Base-by-base conservation (phyloP, 1,284 basidiomycete species). In the Trametes hirsuta region DNA sequence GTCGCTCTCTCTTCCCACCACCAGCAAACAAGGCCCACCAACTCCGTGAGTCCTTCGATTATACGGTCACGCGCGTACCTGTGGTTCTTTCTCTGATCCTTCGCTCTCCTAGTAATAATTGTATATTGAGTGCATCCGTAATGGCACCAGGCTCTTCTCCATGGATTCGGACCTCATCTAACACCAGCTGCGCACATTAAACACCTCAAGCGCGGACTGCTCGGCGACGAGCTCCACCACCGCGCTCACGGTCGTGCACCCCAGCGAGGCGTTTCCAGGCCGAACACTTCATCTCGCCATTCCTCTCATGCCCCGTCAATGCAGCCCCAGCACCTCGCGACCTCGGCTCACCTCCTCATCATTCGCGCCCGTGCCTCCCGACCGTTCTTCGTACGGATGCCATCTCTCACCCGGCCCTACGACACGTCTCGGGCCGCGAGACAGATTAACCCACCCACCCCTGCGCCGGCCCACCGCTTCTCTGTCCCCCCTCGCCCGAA, bases 391-490 rank as follows among this genome's bases (percentile, higher is more conserved):
- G 34, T 42, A 41, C 48, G 52, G 58, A 60, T 55, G n/a, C 53
- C 58, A 60, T 60, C 58, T 25, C 45, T 47, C 58, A 55, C 40
- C 37, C 14, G 37, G 35, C 37, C 18, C 49, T 41, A 58, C 48
- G 9, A 52, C 56, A 52, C 49, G 56, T 58, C 56, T 58, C 56
- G 56, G 22, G 21, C 25, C 56, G 45, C 56, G 18, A 34, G 44
- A 58, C 49, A 52, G 49, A 52, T 47, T 52, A 37, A 47, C 47
- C 40, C 22, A 35, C 12, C 8, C 35, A 25, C 24, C 39, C 39
- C 49, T 22, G 30, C 30, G 30, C 30, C 30, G 5, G 4, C 4
- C 53, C 46, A 30, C 30, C 12, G 36, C 56, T 52, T 57, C 55
- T 42, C 55, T 50, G 54, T 50, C 40, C 34, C 34, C 18, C 24